phyloP scores from a whole-genome alignment of 2,329 filamentous ascomycete species.

The Curvularia sp. region DNA sequence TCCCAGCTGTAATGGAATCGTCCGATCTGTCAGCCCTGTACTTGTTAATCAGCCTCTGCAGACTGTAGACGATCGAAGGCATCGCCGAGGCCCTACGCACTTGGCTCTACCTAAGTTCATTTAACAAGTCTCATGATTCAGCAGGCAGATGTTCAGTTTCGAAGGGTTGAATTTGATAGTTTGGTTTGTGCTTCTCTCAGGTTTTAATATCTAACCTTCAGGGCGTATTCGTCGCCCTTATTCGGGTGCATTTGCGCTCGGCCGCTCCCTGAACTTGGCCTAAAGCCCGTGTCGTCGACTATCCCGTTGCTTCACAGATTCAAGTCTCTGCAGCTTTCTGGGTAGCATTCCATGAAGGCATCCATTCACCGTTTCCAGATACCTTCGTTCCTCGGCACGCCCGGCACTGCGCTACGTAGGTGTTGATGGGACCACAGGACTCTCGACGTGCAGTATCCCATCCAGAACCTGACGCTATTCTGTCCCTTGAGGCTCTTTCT shows the following conservation, averaged over 20 bases:
- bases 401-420: not conserved
- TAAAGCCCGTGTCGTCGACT: conserved; percentile 38
- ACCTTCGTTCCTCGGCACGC: not conserved
- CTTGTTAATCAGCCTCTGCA: no score
- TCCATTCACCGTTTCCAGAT: not conserved
- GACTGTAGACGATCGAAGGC: no score
- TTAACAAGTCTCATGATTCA: no score
- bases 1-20: no score
- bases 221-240: no score
- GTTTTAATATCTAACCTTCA: no score
- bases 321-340: not conserved
- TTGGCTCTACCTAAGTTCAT: no score
- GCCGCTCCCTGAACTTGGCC: not conserved
- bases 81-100: no score
- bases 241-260: not conserved
- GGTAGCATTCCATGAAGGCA: not conserved
- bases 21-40: no score
- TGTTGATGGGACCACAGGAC: not conserved
- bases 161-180: no score
- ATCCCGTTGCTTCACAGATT: not conserved
- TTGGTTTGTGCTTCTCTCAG: no score
- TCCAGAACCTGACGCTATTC: not conserved
- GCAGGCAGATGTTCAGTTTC: no score
- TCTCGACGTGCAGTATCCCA: not conserved
- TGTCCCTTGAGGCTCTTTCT: not conserved